These are phyloP conservation scores for Paramecium bursaria DNA, from an alignment of 73 alveolate species.

Conservation along the genomic window DNA sequence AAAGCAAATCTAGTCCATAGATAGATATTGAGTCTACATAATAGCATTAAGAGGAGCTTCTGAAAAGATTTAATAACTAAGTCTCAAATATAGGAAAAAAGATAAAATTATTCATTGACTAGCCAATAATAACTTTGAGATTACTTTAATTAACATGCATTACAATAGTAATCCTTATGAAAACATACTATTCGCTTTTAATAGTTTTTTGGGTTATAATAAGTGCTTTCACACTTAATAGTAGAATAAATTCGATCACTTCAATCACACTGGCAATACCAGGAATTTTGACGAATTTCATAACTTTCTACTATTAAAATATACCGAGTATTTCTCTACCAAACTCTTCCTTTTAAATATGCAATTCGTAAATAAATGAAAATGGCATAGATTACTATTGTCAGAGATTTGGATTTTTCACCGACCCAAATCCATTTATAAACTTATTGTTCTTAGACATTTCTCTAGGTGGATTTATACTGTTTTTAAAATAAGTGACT, in stretches of 20 bases:
- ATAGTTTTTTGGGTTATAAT: slow-evolving; percentile 39
- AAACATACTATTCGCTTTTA: slow-evolving; percentile 21
- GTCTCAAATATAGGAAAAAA: slow-evolving; percentile 14
- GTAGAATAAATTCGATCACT: background rate
- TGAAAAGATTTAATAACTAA: background rate
- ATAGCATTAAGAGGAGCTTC: background rate
- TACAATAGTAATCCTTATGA: slow-evolving; percentile 10
- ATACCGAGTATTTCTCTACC: background rate
- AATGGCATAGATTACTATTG: background rate
- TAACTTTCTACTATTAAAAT: background rate
- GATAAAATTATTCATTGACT: slow-evolving; percentile 9
- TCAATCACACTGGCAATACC: slow-evolving; percentile 17
- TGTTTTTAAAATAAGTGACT: slow-evolving; percentile 11
- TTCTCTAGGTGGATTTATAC: background rate
- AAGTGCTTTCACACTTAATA: slow-evolving; percentile 5
- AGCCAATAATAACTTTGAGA: slow-evolving; percentile 41
- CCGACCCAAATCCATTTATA: background rate
- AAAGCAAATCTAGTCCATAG: too few relatives aligned
- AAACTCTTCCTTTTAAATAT: background rate
- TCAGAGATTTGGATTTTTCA: slow-evolving; percentile 19
- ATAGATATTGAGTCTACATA: too few relatives aligned
- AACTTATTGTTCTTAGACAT: background rate
- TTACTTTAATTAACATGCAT: background rate
- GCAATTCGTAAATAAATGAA: too few relatives aligned
- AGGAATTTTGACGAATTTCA: background rate